Evolutionary conservation across 2,329 filamentous ascomycete genomes (phyloP), one percentile per base, ranked within the genome.

Genomic region (Orbilia blumenaviensis): DNA sequence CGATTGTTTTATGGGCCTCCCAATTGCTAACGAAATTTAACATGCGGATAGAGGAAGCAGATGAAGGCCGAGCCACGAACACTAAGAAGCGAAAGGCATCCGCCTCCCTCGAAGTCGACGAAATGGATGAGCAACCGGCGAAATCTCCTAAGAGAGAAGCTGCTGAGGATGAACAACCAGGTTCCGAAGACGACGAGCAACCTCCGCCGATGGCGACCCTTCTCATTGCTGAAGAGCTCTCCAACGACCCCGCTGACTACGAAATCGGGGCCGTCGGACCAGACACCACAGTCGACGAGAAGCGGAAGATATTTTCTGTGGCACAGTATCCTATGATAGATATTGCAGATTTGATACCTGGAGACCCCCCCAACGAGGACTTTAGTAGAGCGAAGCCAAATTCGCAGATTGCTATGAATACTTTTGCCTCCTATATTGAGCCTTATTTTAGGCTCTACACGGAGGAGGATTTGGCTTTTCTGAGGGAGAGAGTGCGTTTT

Each of bases 371-470:
- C 0, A 94, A 98, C 83, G 93, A 92, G 82, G 95, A 99, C 84
- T 98, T 97, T 81, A 97, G 92, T 82, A 96, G 89, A 81, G 91
- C 93, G 34, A 99, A 98, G 82, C 93, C 94, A 3, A 90, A 90
- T 18, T 96, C 94, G 80, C 95, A 99, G 84, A 95, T 98, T 82
- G 94, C 92, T 82, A 95, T 95, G 78, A 91, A 89, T 68, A 97
- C 94, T 1, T 99, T 99, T 83, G 90, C 91, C n/a, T 90, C 91
- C 4, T 97, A 95, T 81, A 88, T 96, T 66, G 95, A 99, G 78
- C 92, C 94, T 0, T 98, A 92, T 84, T 95, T 97, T 78, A 89
- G 94, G 4, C 89, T 91, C 0, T 91, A 96, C 79, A 92, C 91
- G 0, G 95, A 99, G 81, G 95, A 99, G 82, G 95, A 99, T 81